Evolutionary conservation across 352 stramenopile genomes (phyloP).

Genomic region (Globisporangium cederbergense): DNA sequence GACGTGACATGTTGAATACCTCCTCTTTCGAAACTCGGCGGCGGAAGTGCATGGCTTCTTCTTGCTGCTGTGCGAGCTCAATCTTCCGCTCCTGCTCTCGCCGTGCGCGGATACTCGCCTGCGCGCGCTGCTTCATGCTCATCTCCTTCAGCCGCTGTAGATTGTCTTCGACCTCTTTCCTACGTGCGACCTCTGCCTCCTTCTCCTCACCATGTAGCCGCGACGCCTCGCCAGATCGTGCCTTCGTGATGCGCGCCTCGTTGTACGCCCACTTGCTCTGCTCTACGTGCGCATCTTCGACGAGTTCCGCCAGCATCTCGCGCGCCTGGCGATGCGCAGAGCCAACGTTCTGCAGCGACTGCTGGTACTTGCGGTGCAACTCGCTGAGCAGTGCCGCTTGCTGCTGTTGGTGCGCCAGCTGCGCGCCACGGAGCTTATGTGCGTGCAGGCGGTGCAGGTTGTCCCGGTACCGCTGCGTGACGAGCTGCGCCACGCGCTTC

Average conservation of each 20-base stretch:
- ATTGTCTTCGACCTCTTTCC: slow-evolving; percentile 41
- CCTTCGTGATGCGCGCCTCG: slow-evolving; percentile 22
- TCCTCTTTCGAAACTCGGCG: slow-evolving; percentile 29
- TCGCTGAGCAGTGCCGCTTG: slow-evolving; percentile 43
- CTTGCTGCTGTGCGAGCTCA: slow-evolving; percentile 22
- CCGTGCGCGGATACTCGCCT: slow-evolving; percentile 36
- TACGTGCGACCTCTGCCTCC: slow-evolving; percentile 20
- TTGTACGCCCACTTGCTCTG: slow-evolving; percentile 59
- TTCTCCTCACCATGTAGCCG: slow-evolving; percentile 26
- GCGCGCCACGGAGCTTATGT: slow-evolving; percentile 25
- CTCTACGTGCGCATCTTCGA: slow-evolving; percentile 47
- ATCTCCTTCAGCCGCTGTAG: slow-evolving; percentile 38
- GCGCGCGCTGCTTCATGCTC: slow-evolving; percentile 34
- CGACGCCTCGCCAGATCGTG: slow-evolving; percentile 33
- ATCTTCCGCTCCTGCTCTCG: slow-evolving; percentile 33
- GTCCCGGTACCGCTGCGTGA: slow-evolving; percentile 68
- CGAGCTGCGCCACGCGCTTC: slow-evolving; percentile 52
- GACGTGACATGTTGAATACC: slow-evolving; percentile 37
- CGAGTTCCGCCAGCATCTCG: slow-evolving; percentile 48
- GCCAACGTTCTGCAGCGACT: slow-evolving; percentile 58
- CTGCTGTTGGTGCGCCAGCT: slow-evolving; percentile 25
- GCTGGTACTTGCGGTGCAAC: slow-evolving; percentile 49
- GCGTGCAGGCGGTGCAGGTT: slow-evolving; percentile 54
- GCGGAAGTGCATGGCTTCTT: slow-evolving; percentile 27
- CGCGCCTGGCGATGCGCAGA: slow-evolving; percentile 58